Evolutionary conservation across 345 rosid genomes (phyloP), one percentile per base, ranked within the genome.

Genomic region (Gossypium bickii): DNA sequence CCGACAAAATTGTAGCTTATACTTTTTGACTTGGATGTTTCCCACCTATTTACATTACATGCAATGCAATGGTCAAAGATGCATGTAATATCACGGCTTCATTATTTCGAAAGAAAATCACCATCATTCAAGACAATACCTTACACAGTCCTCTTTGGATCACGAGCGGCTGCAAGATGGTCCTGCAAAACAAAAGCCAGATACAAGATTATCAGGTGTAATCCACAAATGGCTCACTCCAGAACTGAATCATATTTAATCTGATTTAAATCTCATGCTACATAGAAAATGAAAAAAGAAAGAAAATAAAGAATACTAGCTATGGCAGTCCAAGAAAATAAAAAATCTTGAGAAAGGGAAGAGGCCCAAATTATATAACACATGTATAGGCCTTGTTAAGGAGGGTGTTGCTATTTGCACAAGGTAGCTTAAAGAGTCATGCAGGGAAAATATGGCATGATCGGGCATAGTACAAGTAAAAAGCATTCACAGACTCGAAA

Each of bases 81-180:
- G 62, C 70, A 75, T 60, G 62, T 20, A 12, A 56, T 12, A 67
- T 78, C 69, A 72, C 58, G 17, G 57, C 43, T 74, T 43, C 65
- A 70, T 76, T 73, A 76, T 78, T 77, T 64, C 13, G 49, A 71
- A 76, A 74, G 67, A 79, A 75, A 67, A 51, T 73, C 51, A 44
- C 45, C 66, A 57, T 45, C 79, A 20, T 76, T 56, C 9, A 41
- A 49, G 55, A 10, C 17, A 15, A 68, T 76, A 75, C 75, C 77
- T 80, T 79, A 80, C 52, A 77, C 74, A 71, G 85, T 89, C 77
- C 90, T 91, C 85, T 82, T 93, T 25, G 89, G 84, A 82, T 89
- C 97, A 16, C 95, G 95, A 74, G 90, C 80, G 55, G 97, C 84
- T 34, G 95, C 87, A 72, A 93, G 73, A 85, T 91, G 98, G 78